Percentiles rank a stretch among this genome's conserved stretches.
These are phyloP conservation scores for Eragrostis curvula DNA, from an alignment of 176 grass and related monocot species.

Conservation along the genomic window DNA sequence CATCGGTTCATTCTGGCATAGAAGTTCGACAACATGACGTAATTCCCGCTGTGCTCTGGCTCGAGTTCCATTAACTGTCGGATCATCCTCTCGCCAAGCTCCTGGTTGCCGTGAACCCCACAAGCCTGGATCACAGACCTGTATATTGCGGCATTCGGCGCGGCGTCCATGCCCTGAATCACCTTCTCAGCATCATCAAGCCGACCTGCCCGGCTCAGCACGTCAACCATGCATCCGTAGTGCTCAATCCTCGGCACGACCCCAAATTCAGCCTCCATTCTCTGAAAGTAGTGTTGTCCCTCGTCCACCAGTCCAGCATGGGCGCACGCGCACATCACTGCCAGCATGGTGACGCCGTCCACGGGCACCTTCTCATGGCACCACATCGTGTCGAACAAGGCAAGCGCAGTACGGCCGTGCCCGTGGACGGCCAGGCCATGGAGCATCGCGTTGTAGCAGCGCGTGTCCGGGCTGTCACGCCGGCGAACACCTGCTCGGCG, in stretches of 20 bases:
- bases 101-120: constrained; percentile 35
- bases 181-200: constrained; percentile 37
- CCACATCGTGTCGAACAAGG: constrained; percentile 48
- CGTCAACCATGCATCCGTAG: constrained; percentile 57
- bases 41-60: constrained; percentile 41
- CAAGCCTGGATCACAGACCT: constrained; percentile 43
- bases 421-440: constrained; percentile 44
- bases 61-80: constrained; percentile 29
- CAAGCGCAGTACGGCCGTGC: constrained; percentile 25
- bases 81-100: constrained; percentile 43
- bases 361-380: neutral
- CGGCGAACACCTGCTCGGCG: constrained; percentile 45
- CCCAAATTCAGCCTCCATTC: constrained; percentile 51
- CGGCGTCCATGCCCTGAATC: constrained; percentile 32
- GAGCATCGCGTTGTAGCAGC: constrained; percentile 61
- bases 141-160: constrained; percentile 31
- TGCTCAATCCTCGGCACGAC: constrained; percentile 43
- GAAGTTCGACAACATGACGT: constrained; percentile 43
- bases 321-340: constrained; percentile 46
- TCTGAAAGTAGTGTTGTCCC: constrained; percentile 29
- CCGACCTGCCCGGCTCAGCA: constrained; percentile 44
- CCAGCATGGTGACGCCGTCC: constrained; percentile 45
- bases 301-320: constrained; percentile 54
- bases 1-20: constrained; percentile 35
- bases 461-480: constrained; percentile 13